Evolutionary conservation across 2,329 filamentous ascomycete species (phyloP).

Genomic region (Coniochaeta prunicola): DNA sequence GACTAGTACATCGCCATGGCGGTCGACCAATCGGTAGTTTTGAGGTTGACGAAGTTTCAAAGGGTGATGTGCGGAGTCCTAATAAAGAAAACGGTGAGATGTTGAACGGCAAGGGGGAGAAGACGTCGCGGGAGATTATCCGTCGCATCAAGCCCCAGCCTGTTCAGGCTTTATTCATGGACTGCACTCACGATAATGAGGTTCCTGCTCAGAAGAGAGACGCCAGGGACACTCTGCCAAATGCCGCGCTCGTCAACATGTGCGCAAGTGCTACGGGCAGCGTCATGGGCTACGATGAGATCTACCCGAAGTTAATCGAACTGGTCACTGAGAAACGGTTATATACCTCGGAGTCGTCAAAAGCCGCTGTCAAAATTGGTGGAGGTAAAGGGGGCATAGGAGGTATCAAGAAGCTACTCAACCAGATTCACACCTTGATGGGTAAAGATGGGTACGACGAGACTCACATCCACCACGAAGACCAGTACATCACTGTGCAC

Average conservation of each 20-base stretch:
- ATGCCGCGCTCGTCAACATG: slow-evolving; percentile 91
- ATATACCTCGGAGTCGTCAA: slow-evolving; percentile 74
- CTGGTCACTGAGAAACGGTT: slow-evolving; percentile 81
- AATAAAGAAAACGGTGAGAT: slow-evolving; percentile 18
- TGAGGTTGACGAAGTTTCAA: slow-evolving; percentile 79
- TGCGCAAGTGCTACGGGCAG: slow-evolving; percentile 91
- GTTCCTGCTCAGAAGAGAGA: slow-evolving; percentile 92
- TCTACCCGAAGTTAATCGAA: slow-evolving; percentile 90
- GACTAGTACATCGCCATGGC: slow-evolving; percentile 87
- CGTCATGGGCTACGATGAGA: slow-evolving; percentile 96
- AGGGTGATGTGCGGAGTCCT: slow-evolving; percentile 36
- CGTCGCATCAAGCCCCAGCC: slow-evolving; percentile 79
- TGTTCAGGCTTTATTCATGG: slow-evolving; percentile 94
- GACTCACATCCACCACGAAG: slow-evolving; percentile 93
- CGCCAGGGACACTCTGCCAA: slow-evolving; percentile 87
- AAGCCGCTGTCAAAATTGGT: slow-evolving; percentile 52
- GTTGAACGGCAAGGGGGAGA: slow-evolving; percentile 21
- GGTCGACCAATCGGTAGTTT: slow-evolving; percentile 95
- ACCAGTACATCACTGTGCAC: slow-evolving; percentile 94
- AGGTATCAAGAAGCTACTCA: slow-evolving; percentile 84
- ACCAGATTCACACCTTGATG: slow-evolving; percentile 93
- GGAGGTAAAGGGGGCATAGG: slow-evolving; percentile 79
- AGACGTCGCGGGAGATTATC: slow-evolving; percentile 53
- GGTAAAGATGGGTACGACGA: slow-evolving; percentile 91
- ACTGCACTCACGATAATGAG: slow-evolving; percentile 98